These are phyloP conservation scores for Phallus indusiatus DNA, from an alignment of 768 basidiomycete species.

Conservation along the genomic window DNA sequence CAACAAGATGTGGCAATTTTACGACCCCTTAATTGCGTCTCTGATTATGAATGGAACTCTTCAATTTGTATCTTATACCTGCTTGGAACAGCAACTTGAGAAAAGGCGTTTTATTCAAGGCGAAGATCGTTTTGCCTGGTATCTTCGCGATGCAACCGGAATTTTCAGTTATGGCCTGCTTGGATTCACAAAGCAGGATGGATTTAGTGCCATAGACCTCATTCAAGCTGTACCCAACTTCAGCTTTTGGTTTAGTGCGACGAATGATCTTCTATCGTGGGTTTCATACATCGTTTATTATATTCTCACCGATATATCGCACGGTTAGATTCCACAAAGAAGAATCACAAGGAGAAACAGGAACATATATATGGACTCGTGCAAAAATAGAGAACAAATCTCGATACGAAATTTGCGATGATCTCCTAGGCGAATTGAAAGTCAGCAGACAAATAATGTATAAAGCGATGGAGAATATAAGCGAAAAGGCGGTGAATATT, in stretches of 20 bases:
- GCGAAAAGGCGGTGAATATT: neutral
- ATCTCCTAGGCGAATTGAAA: neutral
- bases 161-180: neutral
- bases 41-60: neutral
- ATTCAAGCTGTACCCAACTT: neutral
- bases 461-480: neutral
- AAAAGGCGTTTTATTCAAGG: neutral
- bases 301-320: neutral
- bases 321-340: slow-evolving; percentile 1
- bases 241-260: neutral
- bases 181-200: neutral
- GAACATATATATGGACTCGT: neutral
- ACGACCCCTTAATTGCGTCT: neutral
- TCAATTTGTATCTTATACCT: neutral
- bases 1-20: neutral
- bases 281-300: neutral
- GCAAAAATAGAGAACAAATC: neutral
- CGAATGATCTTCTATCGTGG: slow-evolving; percentile 1
- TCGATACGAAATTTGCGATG: neutral
- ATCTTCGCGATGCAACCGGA: neutral
- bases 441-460: neutral
- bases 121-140: neutral
- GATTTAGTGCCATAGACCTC: neutral
- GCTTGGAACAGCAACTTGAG: neutral
- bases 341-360: neutral